Percentiles rank a stretch among this genome's conserved stretches.
phyloP scores from a whole-genome alignment of 163 green algal genomes.

The Scenedesmus sp. region DNA sequence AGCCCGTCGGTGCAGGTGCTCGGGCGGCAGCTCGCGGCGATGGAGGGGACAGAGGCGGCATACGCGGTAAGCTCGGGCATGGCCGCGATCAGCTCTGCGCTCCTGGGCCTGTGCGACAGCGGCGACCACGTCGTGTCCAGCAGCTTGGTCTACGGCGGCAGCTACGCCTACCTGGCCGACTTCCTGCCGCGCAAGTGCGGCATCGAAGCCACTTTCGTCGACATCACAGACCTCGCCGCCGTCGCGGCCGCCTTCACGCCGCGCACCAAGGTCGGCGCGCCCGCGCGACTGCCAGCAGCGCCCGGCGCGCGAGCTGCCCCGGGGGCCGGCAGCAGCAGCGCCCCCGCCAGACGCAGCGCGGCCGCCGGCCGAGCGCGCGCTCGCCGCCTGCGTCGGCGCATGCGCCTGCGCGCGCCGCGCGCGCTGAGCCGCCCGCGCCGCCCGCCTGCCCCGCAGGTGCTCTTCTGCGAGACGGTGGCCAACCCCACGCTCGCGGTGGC shows the following conservation, averaged over 20 bases:
- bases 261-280: slow-evolving; percentile 59
- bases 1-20: slow-evolving; percentile 74
- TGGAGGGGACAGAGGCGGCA: slow-evolving; percentile 76
- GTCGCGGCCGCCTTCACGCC: slow-evolving; percentile 58
- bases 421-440: not conserved
- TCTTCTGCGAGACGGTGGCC: slow-evolving; percentile 73
- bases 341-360: no score
- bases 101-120: slow-evolving; percentile 70
- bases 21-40: slow-evolving; percentile 69
- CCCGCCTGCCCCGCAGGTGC: slow-evolving; percentile 50
- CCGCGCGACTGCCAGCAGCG: no score
- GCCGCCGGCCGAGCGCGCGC: no score
- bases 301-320: no score
- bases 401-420: no score
- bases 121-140: slow-evolving; percentile 78
- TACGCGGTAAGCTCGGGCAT: slow-evolving; percentile 75
- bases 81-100: slow-evolving; percentile 70
- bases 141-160: slow-evolving; percentile 76
- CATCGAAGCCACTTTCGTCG: slow-evolving; percentile 75
- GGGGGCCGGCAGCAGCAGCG: no score
- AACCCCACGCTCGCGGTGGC: slow-evolving; percentile 77
- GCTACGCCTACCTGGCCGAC: slow-evolving; percentile 69
- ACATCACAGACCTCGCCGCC: slow-evolving; percentile 66
- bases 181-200: slow-evolving; percentile 73
- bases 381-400: not conserved